A percentile compares a stretch with the other conserved stretches of the same genome.
These are phyloP conservation scores for Stenocarpella maydis DNA, from an alignment of 2,329 filamentous ascomycete species.

Conservation along the genomic window DNA sequence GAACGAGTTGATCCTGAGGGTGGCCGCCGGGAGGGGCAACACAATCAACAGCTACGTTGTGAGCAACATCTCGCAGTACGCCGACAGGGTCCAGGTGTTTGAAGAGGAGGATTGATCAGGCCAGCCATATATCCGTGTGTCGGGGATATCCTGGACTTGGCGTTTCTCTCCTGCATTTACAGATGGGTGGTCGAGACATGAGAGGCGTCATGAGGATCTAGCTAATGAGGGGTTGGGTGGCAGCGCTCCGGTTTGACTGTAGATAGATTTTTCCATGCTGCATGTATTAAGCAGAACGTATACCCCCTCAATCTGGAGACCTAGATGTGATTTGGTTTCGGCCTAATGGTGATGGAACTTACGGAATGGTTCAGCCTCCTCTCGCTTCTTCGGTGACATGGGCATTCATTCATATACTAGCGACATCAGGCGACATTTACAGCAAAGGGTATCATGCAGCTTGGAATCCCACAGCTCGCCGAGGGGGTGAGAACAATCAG, in stretches of 20 bases:
- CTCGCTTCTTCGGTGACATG: neutral
- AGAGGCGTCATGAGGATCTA: conserved; percentile 1
- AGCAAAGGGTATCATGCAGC: conserved; percentile 28
- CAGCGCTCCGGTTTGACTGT: neutral
- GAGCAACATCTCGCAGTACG: conserved; percentile 84
- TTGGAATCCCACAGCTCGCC: neutral
- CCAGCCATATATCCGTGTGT: neutral
- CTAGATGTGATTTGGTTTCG: neutral
- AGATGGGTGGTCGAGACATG: neutral
- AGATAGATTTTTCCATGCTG: conserved; percentile 3
- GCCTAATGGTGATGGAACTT: neutral
- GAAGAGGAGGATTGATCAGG: conserved; percentile 60
- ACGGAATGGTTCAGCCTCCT: neutral
- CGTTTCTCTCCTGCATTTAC: neutral
- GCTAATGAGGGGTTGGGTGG: neutral
- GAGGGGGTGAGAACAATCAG: neutral
- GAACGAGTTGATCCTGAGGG: conserved; percentile 87
- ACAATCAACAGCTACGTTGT: conserved; percentile 79
- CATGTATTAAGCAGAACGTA: conserved; percentile 21
- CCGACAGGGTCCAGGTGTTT: conserved; percentile 82
- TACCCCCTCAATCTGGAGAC: conserved; percentile 30
- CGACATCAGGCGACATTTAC: conserved; percentile 1
- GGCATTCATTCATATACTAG: neutral
- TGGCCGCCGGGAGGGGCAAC: conserved; percentile 86
- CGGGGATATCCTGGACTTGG: neutral